A percentile compares a stretch with the other conserved stretches of the same genome.
Conservation (phyloP, 257 asterid species). For the Ilex aquifolium region DNA sequence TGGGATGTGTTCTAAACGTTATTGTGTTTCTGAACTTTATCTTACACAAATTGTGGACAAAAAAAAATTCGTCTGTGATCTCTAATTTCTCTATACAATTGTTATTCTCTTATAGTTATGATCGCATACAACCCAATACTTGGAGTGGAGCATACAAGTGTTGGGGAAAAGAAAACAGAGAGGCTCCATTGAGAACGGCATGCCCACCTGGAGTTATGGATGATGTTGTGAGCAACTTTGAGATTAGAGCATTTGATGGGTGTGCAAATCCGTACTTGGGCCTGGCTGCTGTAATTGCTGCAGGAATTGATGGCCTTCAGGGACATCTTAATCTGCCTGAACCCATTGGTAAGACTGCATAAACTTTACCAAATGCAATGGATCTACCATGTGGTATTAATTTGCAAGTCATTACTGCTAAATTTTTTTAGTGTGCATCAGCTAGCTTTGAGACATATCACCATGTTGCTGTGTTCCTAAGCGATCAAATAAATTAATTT, state of each 20-base stretch:
- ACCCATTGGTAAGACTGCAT: constrained; percentile 62
- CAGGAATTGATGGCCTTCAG: constrained; percentile 81
- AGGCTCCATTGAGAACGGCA: constrained; percentile 81
- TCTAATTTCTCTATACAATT: neutral
- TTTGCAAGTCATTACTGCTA: neutral
- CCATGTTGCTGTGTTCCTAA: no score
- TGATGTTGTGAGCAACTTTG: constrained; percentile 80
- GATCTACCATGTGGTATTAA: neutral
- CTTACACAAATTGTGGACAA: neutral
- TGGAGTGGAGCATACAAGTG: constrained; percentile 98
- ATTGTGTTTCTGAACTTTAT: constrained; percentile 5
- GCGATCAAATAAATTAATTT: no score
- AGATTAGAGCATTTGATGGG: constrained; percentile 80
- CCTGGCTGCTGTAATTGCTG: constrained; percentile 68
- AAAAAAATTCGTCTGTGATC: neutral
- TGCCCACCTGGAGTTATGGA: constrained; percentile 81
- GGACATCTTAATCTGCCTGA: constrained; percentile 50
- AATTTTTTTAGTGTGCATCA: no score
- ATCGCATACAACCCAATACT: constrained; percentile 85
- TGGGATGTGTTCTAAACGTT: no score
- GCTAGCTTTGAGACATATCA: no score
- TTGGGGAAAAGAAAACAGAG: constrained; percentile 91
- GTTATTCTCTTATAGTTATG: constrained; percentile 50
- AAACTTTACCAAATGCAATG: neutral
- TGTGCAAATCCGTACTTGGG: constrained; percentile 91